These are phyloP conservation scores for Podosphaera xanthii DNA, from an alignment of 2,329 filamentous ascomycete species.

Conservation along the genomic window DNA sequence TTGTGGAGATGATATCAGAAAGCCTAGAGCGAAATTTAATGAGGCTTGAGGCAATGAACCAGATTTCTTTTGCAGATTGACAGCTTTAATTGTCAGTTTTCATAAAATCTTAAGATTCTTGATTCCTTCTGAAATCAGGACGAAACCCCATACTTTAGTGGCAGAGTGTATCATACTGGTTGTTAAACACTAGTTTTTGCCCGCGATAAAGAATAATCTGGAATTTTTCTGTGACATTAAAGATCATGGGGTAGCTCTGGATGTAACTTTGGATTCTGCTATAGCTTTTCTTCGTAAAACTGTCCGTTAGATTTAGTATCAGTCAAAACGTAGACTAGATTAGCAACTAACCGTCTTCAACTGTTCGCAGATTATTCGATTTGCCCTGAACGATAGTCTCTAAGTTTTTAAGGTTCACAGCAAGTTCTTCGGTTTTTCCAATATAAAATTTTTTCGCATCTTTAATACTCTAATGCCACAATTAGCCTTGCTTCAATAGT, in stretches of 20 bases:
- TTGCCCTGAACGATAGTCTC: constrained; percentile 52
- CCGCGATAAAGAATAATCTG: too few species aligned
- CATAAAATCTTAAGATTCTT: too few species aligned
- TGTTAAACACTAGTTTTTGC: too few species aligned
- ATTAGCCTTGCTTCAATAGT: neutral
- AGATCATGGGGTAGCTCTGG: constrained; percentile 9
- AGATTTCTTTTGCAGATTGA: too few species aligned
- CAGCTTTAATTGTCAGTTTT: too few species aligned
- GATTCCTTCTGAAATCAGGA: too few species aligned
- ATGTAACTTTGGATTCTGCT: constrained; percentile 18
- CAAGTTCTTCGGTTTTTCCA: constrained; percentile 42
- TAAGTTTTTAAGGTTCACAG: constrained; percentile 39
- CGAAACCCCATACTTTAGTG: too few species aligned
- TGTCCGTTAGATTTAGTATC: constrained; percentile 13
- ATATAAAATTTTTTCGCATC: constrained; percentile 46
- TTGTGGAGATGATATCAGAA: neutral
- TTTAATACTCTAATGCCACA: constrained; percentile 21
- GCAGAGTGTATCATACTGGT: too few species aligned
- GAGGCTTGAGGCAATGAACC: too few species aligned
- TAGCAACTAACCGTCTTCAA: constrained; percentile 52
- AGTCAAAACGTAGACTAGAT: neutral
- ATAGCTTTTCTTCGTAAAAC: constrained; percentile 29
- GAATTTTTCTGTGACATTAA: neutral
- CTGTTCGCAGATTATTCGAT: constrained; percentile 59
- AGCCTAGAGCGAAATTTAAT: neutral